Conservation (phyloP, 805 yeast species). For the Monosporozyma aerobia region DNA sequence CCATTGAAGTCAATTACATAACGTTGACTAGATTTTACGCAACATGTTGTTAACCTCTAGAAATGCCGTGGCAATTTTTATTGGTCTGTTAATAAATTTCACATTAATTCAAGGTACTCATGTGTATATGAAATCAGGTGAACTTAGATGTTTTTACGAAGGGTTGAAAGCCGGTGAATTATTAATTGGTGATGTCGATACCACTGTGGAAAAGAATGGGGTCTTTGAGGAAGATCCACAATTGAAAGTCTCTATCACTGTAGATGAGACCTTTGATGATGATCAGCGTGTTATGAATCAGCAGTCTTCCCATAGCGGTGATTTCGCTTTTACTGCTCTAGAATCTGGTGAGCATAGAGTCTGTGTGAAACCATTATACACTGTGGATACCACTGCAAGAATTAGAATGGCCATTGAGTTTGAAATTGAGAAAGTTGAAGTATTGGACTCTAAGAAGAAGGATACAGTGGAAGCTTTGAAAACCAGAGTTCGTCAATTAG, state of each 20-base stretch:
- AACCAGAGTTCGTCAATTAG: slow-evolving; percentile 47
- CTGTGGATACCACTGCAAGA: slow-evolving; percentile 32
- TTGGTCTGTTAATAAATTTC: not conserved
- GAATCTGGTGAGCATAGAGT: slow-evolving; percentile 81
- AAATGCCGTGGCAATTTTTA: not conserved
- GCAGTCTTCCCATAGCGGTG: slow-evolving; percentile 49
- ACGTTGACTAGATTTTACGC: not conserved
- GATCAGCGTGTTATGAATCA: slow-evolving; percentile 71
- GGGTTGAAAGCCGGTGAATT: slow-evolving; percentile 71
- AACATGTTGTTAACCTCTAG: not conserved
- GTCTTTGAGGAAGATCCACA: slow-evolving; percentile 45
- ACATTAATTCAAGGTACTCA: slow-evolving; percentile 36
- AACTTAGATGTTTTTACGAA: slow-evolving; percentile 74
- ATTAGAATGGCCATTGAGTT: slow-evolving; percentile 71
- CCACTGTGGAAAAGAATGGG: slow-evolving; percentile 44
- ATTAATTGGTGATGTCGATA: slow-evolving; percentile 69
- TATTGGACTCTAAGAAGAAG: slow-evolving; percentile 53
- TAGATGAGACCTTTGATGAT: slow-evolving; percentile 66
- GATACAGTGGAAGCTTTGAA: slow-evolving; percentile 45
- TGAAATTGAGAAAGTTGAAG: slow-evolving; percentile 55
- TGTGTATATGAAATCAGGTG: slow-evolving; percentile 69
- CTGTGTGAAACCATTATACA: slow-evolving; percentile 53
- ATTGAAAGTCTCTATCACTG: slow-evolving; percentile 39
- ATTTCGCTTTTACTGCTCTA: slow-evolving; percentile 71
- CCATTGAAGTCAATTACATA: too few relatives aligned